These are phyloP conservation scores for Pseudomonodictys pantanalensis DNA, from an alignment of 495 filamentous ascomycete species.

Conservation along the genomic window DNA sequence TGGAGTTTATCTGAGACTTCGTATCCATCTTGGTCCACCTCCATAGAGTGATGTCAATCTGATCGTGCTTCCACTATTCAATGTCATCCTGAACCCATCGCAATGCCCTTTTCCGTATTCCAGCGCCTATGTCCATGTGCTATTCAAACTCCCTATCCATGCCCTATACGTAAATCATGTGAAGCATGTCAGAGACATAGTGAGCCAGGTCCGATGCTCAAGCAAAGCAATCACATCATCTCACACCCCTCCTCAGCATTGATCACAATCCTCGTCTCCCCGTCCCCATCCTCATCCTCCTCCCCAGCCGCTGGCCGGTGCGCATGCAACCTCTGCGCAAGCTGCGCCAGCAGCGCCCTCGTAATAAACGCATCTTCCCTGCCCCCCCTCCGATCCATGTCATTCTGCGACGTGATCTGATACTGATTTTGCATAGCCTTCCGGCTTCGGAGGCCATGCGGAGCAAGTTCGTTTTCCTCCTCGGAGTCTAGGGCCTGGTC, in stretches of 20 bases:
- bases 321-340: conserved; percentile 50
- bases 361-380: conserved; percentile 62
- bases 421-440: conserved; percentile 62
- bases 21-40: no score
- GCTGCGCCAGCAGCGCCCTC: conserved; percentile 59
- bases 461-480: conserved; percentile 32
- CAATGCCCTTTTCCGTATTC: no score
- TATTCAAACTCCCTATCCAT: no score
- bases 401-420: conserved; percentile 63
- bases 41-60: no score
- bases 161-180: no score
- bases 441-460: conserved; percentile 52
- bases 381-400: conserved; percentile 59
- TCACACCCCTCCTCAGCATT: conserved; percentile 42
- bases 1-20: no score
- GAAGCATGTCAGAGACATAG: no score
- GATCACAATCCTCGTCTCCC: conserved; percentile 41
- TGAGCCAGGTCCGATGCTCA: no score
- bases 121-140: no score
- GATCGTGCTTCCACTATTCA: no score
- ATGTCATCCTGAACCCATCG: no score
- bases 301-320: conserved; percentile 21
- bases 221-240: background rate
- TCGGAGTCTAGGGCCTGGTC: conserved; percentile 26
- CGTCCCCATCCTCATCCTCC: conserved; percentile 28